A percentile compares a stretch with the other conserved stretches of the same genome.
Conservation (phyloP, 2,329 filamentous ascomycete genomes). For the Clonostachys solani region DNA sequence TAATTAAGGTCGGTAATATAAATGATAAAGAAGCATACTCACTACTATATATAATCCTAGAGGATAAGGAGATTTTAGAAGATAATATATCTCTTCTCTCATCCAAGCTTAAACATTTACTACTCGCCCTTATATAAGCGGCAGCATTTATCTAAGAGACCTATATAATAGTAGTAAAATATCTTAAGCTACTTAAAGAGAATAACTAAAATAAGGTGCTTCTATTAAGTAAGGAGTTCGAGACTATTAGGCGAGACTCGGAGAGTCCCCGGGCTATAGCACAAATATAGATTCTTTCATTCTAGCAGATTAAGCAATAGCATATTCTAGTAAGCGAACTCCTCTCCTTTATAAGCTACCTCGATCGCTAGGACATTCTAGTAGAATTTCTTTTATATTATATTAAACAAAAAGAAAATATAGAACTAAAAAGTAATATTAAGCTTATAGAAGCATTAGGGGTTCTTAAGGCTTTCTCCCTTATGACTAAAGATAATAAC, state of each 20-base stretch:
- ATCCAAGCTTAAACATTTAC: background rate
- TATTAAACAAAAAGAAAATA: no score
- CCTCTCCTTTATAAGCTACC: conserved; percentile 22
- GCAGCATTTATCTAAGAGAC: background rate
- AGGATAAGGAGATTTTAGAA: background rate
- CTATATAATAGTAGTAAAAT: background rate
- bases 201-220: no score
- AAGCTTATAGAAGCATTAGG: conserved; percentile 17
- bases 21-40: background rate
- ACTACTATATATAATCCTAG: background rate
- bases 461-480: conserved; percentile 20
- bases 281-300: conserved; percentile 1
- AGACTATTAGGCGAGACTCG: background rate
- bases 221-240: background rate
- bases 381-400: conserved; percentile 14
- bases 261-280: background rate
- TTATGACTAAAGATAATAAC: conserved; percentile 10
- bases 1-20: no score
- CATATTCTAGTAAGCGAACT: conserved; percentile 14
- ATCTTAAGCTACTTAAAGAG: background rate
- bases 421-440: no score
- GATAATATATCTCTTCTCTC: background rate
- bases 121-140: background rate
- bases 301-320: conserved; percentile 4
- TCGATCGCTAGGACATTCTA: conserved; percentile 22